A percentile compares a stretch with the other conserved stretches of the same genome.
Conservation (phyloP, 805 yeast species). For the Blastobotrys chiropterorum region DNA sequence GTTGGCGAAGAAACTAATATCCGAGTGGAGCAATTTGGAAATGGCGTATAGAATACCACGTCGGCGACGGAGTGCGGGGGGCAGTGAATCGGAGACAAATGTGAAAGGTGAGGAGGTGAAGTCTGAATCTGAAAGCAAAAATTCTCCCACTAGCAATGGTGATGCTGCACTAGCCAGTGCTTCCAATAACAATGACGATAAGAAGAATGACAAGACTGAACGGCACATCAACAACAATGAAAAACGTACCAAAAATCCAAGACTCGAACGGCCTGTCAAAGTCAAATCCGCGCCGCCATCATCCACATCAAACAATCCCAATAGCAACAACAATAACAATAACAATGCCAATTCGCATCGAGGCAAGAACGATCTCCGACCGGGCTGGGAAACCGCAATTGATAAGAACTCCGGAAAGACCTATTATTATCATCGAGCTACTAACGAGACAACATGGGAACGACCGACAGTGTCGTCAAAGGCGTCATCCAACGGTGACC, state of each 20-base stretch:
- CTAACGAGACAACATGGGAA: conserved; percentile 53
- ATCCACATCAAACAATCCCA: too few species aligned
- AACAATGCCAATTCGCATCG: not conserved
- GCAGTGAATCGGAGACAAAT: not conserved
- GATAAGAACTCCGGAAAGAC: conserved; percentile 7
- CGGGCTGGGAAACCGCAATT: not conserved
- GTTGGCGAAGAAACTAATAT: conserved; percentile 42
- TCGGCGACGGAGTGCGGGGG: conserved; percentile 2
- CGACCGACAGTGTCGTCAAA: conserved; percentile 35
- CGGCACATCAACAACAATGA: not conserved
- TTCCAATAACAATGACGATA: too few species aligned
- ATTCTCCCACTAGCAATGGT: too few species aligned
- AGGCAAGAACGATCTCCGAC: not conserved
- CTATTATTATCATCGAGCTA: conserved; percentile 51
- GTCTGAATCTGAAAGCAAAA: too few species aligned
- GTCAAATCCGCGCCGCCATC: too few species aligned
- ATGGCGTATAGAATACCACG: conserved; percentile 86
- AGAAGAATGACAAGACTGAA: conserved; percentile 1
- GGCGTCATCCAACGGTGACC: not conserved
- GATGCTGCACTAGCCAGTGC: too few species aligned
- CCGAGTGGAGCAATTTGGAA: conserved; percentile 66
- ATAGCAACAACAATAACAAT: not conserved
- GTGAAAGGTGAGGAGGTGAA: not conserved
- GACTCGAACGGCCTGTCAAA: too few species aligned
- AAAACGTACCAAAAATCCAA: too few species aligned